Base-by-base conservation (phyloP, 192 early-diverging fungal genomes). In the Podila minutissima region DNA sequence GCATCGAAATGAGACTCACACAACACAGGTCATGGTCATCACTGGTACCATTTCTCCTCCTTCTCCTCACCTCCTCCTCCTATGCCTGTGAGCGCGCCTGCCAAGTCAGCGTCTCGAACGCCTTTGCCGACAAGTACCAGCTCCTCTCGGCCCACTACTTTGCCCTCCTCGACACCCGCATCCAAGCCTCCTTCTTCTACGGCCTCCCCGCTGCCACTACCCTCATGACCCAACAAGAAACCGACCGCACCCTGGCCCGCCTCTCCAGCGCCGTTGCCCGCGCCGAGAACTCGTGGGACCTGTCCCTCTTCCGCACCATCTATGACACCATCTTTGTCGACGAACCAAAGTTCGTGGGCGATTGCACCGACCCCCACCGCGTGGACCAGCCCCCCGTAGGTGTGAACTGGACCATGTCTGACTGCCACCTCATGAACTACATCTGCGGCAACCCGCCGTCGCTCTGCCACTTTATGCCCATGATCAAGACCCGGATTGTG, bases 401-500 rank as follows among this genome's bases (percentile, higher is more conserved):
- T n/a, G 82, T 82, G n/a, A 76, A 67, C 31, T 90, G 89, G 89
- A 86, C 84, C 28, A 64, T 85, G 65, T 66, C 69, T 5, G 86
- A 88, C 67, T 90, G 89, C 38, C 72, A 75, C 19, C 76, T 75
- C n/a, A 88, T 87, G 86, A 83, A 90, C 62, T 90, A 88, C 67
- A 86, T 88, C 69, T 90, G 89, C 61, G 89, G 87, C 2, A 90
- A 90, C 68, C 87, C 89, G n/a, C 89, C 89, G n/a, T 86, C 86
- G 31, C 86, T 90, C 49, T 90, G 89, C 66, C 84, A 90, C 61
- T 86, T 86, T 61, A 74, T 90, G 69, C 69, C 75, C 46, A 71
- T 78, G 77, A 84, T 87, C 66, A 79, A 79, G 70, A 48, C n/a
- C 1, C 60, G 76, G 69, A 79, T 79, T 17, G 69, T 64, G 2